A percentile compares a stretch with the other conserved stretches of the same genome.
Conservation (phyloP, 352 stramenopile genomes). For the Phytophthora kernoviae region DNA sequence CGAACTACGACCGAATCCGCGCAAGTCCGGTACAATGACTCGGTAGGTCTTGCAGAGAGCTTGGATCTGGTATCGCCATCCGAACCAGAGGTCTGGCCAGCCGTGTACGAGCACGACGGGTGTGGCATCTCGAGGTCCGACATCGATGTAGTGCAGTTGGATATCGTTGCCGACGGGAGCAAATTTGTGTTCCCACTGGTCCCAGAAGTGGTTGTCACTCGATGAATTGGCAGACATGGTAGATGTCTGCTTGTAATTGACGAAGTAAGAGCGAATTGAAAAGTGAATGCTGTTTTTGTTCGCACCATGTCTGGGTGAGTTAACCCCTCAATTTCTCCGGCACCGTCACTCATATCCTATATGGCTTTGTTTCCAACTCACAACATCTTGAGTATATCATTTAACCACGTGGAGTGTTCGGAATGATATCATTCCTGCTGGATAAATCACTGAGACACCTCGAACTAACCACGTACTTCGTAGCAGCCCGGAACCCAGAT, state of each 20-base stretch:
- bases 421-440: no score
- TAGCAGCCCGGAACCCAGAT: no score
- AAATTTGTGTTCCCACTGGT: slow-evolving; percentile 1
- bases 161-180: slow-evolving; percentile 33
- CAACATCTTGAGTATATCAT: no score
- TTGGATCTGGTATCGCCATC: slow-evolving; percentile 69
- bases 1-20: slow-evolving; percentile 64
- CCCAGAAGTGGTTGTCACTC: not conserved
- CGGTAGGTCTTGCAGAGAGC: slow-evolving; percentile 50
- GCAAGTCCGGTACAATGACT: slow-evolving; percentile 60
- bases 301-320: no score
- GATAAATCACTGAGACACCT: no score
- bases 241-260: not conserved
- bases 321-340: no score
- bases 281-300: no score
- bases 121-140: slow-evolving; percentile 49
- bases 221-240: not conserved
- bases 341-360: no score
- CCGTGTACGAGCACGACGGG: slow-evolving; percentile 71
- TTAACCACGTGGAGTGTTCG: no score
- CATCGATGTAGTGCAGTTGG: slow-evolving; percentile 67
- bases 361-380: no score
- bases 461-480: no score
- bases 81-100: slow-evolving; percentile 77
- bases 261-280: no score